Percentiles rank a stretch among this genome's conserved stretches.
These are phyloP conservation scores for Micromonas commoda DNA, from an alignment of 139 green algal species.

Conservation along the genomic window DNA sequence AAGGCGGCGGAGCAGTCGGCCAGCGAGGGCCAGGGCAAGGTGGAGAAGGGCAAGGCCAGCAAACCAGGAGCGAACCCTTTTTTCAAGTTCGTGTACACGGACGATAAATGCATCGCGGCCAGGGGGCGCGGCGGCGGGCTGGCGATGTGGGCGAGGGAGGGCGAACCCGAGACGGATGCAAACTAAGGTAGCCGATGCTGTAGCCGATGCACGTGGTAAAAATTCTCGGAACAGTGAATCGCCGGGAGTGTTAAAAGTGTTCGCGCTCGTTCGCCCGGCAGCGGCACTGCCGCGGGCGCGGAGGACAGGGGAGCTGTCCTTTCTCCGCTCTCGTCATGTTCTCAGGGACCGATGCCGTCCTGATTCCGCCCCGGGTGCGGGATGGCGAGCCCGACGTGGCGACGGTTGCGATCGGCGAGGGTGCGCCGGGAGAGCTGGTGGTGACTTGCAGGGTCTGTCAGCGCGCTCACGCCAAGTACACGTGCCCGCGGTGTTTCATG, in stretches of 20 bases:
- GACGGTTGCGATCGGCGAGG: not conserved
- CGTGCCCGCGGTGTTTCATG: not conserved
- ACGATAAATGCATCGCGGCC: constrained; percentile 36
- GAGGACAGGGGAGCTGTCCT: too few relatives aligned
- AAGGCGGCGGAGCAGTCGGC: constrained; percentile 7
- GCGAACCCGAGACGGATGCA: not conserved
- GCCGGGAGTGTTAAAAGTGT: too few relatives aligned
- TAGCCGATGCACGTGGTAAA: too few relatives aligned
- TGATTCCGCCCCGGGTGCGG: too few relatives aligned
- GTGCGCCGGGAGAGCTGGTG: not conserved
- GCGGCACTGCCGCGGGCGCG: too few relatives aligned
- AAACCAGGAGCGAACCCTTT: constrained; percentile 36
- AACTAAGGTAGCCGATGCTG: too few relatives aligned
- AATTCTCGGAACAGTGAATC: too few relatives aligned
- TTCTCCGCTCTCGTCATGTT: too few relatives aligned
- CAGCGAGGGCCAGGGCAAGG: constrained; percentile 16
- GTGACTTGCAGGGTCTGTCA: not conserved
- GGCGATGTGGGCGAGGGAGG: constrained; percentile 34
- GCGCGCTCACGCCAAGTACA: not conserved
- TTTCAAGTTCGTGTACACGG: constrained; percentile 40
- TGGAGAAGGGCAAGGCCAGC: constrained; percentile 18
- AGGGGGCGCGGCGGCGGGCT: constrained; percentile 33
- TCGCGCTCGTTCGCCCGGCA: too few relatives aligned
- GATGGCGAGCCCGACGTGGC: too few relatives aligned
- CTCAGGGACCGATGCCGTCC: too few relatives aligned